Conservation (phyloP, 495 filamentous ascomycete genomes). For the Penicillium mononematosum region DNA sequence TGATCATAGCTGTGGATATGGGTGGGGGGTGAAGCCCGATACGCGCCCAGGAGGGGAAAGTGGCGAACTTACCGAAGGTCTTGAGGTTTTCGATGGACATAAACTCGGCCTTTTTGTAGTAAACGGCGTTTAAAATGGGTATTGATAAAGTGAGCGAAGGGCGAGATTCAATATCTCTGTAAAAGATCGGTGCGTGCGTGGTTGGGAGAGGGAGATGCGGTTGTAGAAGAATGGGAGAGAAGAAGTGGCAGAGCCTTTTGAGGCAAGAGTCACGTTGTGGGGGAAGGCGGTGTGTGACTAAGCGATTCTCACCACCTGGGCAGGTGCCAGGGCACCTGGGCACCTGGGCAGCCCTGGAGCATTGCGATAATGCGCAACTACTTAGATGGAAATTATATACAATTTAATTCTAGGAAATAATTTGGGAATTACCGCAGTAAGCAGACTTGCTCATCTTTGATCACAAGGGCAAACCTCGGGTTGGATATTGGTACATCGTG, state of each 20-base stretch:
- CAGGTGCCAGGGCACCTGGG: no score
- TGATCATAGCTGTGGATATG: background rate
- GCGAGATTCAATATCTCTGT: slow-evolving; percentile 43
- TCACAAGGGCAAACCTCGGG: slow-evolving; percentile 11
- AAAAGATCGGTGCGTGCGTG: slow-evolving; percentile 23
- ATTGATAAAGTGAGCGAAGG: slow-evolving; percentile 32
- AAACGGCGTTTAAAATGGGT: slow-evolving; percentile 47
- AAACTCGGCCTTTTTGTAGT: slow-evolving; percentile 66
- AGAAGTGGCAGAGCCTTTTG: slow-evolving; percentile 44
- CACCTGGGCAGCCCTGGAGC: background rate
- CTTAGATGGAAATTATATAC: background rate
- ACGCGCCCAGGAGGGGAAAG: slow-evolving; percentile 27
- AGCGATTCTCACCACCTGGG: slow-evolving; percentile 7
- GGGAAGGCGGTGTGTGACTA: slow-evolving; percentile 44
- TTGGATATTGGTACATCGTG: slow-evolving; percentile 21
- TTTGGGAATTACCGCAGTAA: background rate
- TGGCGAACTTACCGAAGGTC: slow-evolving; percentile 82
- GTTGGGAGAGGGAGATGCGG: slow-evolving; percentile 20
- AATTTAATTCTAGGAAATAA: background rate
- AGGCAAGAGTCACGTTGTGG: slow-evolving; percentile 35
- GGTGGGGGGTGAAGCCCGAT: slow-evolving; percentile 5
- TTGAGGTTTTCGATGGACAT: slow-evolving; percentile 99
- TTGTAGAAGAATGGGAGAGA: slow-evolving; percentile 31
- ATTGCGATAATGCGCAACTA: background rate
- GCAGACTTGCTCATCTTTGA: slow-evolving; percentile 1